Evolutionary conservation across 2,329 filamentous ascomycete genomes (phyloP), one percentile per base, ranked within the genome.

Genomic region (Acephala macrosclerotiorum): DNA sequence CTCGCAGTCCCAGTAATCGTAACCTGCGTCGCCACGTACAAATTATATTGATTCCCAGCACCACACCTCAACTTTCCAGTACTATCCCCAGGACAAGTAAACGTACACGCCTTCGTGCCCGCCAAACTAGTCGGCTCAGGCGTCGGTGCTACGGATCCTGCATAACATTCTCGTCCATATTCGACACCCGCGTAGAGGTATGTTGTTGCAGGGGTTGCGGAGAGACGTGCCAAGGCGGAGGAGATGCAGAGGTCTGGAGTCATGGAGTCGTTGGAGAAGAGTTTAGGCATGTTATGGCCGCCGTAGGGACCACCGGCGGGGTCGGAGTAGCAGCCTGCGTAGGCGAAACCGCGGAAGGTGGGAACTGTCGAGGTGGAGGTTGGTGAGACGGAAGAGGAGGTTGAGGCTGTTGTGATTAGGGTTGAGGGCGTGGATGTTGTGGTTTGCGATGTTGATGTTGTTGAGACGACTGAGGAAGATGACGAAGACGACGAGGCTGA

Each of bases 161-260:
- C 75, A 64, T 78, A 77, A 68, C 75, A 79, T 68, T 78, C 75
- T 61, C 73, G 68, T 49, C 77, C 76, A 65, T 78, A 78, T 64
- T 79, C 76, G 22, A 78, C 45, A 40, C 72, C 76, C 4, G 75
- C 64, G 51, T 76, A 77, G 20, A 71, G 63, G 55, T 66, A 73
- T 0, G 74, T 73, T 0, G 72, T 76, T 1, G 73, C 74, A 0
- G 74, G 75, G 8, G 66, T 66, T 14, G 74, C 74, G 29, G 71
- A 70, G 2, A 72, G 72, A 26, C 72, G 63, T 7, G 72, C 73
- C 25, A 76, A 68, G 8, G 75, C 77, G 38, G 75, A 73, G 2
- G 68, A 74, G 16, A 77, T 74, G 59, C 76, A 78, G n/a, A 78
- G 73, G 57, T 77, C 75, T 11, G 76, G 76, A 0, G 74, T 78